Conservation (phyloP, 441 rosid genomes). For the Erodium chrysanthum region DNA sequence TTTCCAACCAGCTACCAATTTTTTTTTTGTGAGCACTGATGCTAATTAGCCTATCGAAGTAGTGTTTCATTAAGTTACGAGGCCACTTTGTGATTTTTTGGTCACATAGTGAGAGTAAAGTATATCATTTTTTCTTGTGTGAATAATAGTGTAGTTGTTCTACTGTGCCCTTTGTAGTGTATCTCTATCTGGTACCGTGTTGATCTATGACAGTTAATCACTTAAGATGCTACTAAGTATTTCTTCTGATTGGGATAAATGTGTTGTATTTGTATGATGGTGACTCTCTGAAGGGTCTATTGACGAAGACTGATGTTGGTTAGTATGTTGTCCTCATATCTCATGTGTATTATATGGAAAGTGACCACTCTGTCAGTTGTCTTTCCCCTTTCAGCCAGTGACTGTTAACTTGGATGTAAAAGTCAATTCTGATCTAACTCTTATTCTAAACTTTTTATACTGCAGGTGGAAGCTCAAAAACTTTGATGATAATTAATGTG, state of each 20-base stretch:
- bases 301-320: no score
- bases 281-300: background rate
- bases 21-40: background rate
- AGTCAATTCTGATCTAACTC: background rate
- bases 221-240: background rate
- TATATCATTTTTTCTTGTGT: background rate
- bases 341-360: no score
- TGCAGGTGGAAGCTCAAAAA: slow-evolving; percentile 81
- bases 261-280: background rate
- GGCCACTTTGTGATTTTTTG: background rate
- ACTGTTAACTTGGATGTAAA: background rate
- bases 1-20: background rate
- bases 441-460: background rate
- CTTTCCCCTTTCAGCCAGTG: background rate
- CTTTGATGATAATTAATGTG: slow-evolving; percentile 73
- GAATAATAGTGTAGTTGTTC: background rate
- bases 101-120: background rate
- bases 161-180: background rate
- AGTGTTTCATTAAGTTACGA: background rate
- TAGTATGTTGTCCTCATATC: no score
- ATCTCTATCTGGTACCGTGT: background rate
- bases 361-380: background rate
- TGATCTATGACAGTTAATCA: background rate
- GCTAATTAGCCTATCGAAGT: background rate
- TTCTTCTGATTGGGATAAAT: background rate